Conservation (phyloP, 768 basidiomycete genomes). For the Boletus rex-veris region DNA sequence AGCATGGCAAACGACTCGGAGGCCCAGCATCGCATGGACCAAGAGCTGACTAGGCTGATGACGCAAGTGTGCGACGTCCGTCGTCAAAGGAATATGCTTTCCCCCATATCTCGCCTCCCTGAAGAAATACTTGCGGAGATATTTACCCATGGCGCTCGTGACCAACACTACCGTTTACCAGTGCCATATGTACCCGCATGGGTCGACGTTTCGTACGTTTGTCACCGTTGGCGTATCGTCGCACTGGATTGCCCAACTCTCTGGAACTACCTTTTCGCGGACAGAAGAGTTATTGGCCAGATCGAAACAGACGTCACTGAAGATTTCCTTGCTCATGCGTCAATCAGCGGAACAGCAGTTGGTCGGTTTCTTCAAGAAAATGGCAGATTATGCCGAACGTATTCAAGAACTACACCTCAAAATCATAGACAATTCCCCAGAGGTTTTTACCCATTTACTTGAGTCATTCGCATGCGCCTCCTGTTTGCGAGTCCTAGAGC, state of each 20-base stretch:
- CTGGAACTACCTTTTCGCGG: not conserved
- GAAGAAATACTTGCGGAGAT: too few species aligned
- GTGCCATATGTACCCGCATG: not conserved
- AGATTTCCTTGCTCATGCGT: not conserved
- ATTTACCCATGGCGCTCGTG: too few species aligned
- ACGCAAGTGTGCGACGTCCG: too few species aligned
- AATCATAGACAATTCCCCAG: not conserved
- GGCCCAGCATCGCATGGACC: too few species aligned
- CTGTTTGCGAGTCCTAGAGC: not conserved
- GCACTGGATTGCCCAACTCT: not conserved
- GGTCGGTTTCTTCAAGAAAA: not conserved
- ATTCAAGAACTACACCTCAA: not conserved
- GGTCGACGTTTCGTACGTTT: not conserved
- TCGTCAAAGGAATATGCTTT: not conserved
- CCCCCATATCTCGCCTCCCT: not conserved
- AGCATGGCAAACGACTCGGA: too few species aligned
- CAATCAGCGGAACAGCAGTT: slow-evolving; percentile 4
- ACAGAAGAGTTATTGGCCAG: not conserved
- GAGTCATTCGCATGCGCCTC: too few species aligned
- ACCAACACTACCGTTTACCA: too few species aligned
- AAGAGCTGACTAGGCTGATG: too few species aligned
- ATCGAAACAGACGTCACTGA: not conserved
- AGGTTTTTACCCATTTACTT: not conserved
- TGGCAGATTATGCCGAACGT: not conserved
- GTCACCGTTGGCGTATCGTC: not conserved